Percentiles rank a stretch among this genome's conserved stretches.
Evolutionary conservation across 1,139 yeast species (phyloP).

Genomic region (Saccharomyces hybrid): DNA sequence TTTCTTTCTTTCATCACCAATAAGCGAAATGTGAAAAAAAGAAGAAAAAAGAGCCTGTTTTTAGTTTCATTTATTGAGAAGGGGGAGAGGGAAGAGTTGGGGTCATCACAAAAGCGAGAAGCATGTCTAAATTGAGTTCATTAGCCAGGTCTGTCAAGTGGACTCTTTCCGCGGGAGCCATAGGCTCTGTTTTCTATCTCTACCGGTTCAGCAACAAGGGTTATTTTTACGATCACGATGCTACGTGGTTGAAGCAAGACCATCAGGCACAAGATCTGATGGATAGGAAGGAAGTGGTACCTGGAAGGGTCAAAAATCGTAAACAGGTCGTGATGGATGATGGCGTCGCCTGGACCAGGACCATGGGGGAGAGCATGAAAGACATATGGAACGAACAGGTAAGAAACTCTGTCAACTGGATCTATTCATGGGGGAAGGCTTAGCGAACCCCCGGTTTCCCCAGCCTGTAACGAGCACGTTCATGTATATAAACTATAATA

Average conservation of each 20-base stretch:
- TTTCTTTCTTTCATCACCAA: not conserved
- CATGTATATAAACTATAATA: not conserved
- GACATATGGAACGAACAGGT: constrained; percentile 31
- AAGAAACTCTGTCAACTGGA: constrained; percentile 24
- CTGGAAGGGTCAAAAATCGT: not conserved
- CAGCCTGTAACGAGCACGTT: not conserved
- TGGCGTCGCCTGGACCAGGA: constrained; percentile 13
- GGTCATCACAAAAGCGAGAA: not conserved
- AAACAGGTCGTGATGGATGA: constrained; percentile 9
- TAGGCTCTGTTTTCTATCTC: constrained; percentile 23
- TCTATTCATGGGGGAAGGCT: constrained; percentile 23
- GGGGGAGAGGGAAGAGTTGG: not conserved
- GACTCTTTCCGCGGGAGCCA: not conserved
- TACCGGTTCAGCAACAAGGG: constrained; percentile 22
- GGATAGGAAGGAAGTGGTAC: constrained; percentile 14
- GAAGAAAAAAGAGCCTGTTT: not conserved
- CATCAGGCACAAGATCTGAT: constrained; percentile 21
- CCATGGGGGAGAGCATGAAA: constrained; percentile 24
- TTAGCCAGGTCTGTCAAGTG: not conserved
- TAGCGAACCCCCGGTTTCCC: not conserved
- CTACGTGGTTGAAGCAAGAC: not conserved
- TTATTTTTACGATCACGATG: constrained; percentile 20
- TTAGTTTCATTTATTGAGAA: not conserved
- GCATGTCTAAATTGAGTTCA: not conserved
- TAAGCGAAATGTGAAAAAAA: not conserved